These are phyloP conservation scores for Candida pseudoviswanathii DNA, from an alignment of 1,139 yeast species.

Conservation along the genomic window DNA sequence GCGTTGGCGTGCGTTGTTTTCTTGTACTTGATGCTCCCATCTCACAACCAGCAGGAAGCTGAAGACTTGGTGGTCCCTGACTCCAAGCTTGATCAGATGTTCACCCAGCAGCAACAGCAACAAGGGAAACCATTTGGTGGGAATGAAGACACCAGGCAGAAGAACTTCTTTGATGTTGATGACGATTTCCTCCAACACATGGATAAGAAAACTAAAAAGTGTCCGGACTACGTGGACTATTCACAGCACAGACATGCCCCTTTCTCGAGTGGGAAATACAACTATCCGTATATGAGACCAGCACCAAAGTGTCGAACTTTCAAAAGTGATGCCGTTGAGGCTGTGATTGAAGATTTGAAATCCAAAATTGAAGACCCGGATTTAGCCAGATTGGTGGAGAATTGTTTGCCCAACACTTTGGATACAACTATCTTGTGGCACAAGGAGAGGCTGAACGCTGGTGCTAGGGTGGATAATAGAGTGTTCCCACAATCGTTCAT, in stretches of 20 bases:
- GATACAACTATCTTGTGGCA: conserved; percentile 89
- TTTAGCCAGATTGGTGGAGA: conserved; percentile 74
- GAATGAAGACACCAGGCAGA: background rate
- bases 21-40: background rate
- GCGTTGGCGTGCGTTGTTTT: conserved; percentile 4
- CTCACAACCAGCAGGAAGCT: background rate
- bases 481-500: conserved; percentile 50
- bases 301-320: conserved; percentile 72
- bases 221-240: conserved; percentile 47
- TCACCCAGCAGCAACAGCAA: background rate
- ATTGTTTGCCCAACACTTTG: conserved; percentile 83
- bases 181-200: conserved; percentile 16
- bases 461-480: background rate
- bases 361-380: conserved; percentile 58
- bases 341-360: conserved; percentile 56
- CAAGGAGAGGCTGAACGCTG: conserved; percentile 16
- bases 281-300: conserved; percentile 79
- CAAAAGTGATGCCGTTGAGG: conserved; percentile 61
- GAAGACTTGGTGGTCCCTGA: background rate
- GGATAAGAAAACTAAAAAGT: conserved; percentile 25
- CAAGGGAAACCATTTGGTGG: background rate
- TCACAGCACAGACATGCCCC: conserved; percentile 51
- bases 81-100: background rate
- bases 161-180: background rate
- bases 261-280: conserved; percentile 46